phyloP scores from a whole-genome alignment of 352 stramenopile genomes.

The Globisporangium nagaii region DNA sequence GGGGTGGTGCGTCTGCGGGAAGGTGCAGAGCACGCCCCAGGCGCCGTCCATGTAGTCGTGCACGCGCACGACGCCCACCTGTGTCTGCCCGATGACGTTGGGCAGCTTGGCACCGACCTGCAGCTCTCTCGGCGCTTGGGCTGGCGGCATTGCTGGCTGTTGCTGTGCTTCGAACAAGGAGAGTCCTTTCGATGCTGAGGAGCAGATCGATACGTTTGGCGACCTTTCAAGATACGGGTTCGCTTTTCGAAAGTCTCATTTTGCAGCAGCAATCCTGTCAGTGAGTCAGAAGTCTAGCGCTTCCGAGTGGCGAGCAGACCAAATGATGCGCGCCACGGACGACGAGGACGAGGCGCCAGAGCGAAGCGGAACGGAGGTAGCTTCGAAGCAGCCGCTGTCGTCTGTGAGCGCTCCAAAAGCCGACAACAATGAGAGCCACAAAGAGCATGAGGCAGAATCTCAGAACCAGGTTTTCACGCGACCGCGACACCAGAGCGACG shows the following conservation, averaged over 20 bases:
- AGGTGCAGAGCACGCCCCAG: constrained; percentile 67
- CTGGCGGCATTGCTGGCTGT: constrained; percentile 21
- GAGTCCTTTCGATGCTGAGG: too few relatives aligned
- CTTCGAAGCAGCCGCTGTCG: not conserved
- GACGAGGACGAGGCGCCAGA: not conserved
- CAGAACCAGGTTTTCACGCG: constrained; percentile 1
- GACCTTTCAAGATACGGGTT: constrained; percentile 10
- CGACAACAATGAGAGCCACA: not conserved
- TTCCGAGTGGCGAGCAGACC: not conserved
- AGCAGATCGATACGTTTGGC: too few relatives aligned
- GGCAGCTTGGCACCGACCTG: constrained; percentile 69
- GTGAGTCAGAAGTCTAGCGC: too few relatives aligned
- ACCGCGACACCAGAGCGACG: constrained; percentile 24
- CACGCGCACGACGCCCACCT: constrained; percentile 61
- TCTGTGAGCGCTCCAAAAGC: not conserved
- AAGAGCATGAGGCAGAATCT: not conserved
- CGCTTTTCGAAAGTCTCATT: not conserved
- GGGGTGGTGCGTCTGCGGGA: constrained; percentile 64
- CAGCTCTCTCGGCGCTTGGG: constrained; percentile 30
- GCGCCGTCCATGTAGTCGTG: constrained; percentile 70
- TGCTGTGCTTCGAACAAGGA: too few relatives aligned
- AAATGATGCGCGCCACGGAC: not conserved
- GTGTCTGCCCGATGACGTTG: constrained; percentile 62
- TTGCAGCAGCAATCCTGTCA: too few relatives aligned
- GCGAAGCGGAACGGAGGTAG: too few relatives aligned